A percentile compares a stretch with the other conserved stretches of the same genome.
Evolutionary conservation across 2,329 filamentous ascomycete species (phyloP).

Genomic region (Colletotrichum spaethianum): DNA sequence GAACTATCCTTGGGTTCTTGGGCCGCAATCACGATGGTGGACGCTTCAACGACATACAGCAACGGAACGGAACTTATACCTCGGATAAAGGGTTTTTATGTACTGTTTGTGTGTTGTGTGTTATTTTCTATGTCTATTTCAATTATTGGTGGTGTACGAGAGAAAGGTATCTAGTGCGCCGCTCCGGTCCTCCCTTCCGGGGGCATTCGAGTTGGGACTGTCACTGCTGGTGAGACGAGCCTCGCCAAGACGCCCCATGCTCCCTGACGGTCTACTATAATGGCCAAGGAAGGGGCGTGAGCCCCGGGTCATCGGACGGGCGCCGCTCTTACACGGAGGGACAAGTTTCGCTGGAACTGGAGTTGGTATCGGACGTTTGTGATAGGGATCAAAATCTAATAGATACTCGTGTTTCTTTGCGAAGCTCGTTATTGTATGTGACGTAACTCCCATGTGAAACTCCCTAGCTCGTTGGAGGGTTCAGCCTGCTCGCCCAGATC

Average conservation of each 20-base stretch:
- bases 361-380: constrained; percentile 8
- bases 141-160: constrained; percentile 24
- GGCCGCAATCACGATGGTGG: constrained; percentile 31
- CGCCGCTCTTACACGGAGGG: not conserved
- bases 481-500: not conserved
- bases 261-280: not conserved
- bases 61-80: constrained; percentile 40
- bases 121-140: constrained; percentile 34
- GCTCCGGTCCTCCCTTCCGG: not conserved
- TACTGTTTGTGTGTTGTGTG: constrained; percentile 12
- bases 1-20: constrained; percentile 22
- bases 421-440: not conserved
- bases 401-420: constrained; percentile 25
- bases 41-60: constrained; percentile 40
- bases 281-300: not conserved
- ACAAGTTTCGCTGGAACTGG: constrained; percentile 7
- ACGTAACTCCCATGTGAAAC: not conserved
- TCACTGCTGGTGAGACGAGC: not conserved
- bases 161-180: constrained; percentile 6
- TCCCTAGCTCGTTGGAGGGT: not conserved
- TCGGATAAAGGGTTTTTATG: constrained; percentile 33
- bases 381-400: constrained; percentile 33
- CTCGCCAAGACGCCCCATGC: constrained; percentile 5
- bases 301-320: not conserved
- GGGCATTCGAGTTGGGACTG: not conserved